These are phyloP conservation scores for Micractinium conductrix DNA, from an alignment of 139 green algal genomes.

Conservation along the genomic window DNA sequence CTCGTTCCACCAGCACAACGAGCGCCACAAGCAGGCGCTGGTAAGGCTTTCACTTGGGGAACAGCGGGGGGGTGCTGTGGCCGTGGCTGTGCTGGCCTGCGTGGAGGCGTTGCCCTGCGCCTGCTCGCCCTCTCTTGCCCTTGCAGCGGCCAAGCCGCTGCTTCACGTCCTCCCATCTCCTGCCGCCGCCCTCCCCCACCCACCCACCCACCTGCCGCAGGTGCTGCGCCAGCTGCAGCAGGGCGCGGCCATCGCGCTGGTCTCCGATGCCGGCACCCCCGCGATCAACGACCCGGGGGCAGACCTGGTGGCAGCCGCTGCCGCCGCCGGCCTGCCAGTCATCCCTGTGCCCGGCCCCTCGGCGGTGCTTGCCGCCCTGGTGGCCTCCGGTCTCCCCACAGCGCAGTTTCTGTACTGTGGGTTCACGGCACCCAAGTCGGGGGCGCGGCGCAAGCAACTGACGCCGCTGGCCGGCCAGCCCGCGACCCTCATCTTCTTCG, in stretches of 20 bases:
- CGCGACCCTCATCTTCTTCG: conserved; percentile 83
- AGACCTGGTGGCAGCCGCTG: conserved; percentile 62
- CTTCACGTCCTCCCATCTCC: neutral
- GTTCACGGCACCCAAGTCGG: conserved; percentile 83
- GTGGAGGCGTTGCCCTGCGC: neutral
- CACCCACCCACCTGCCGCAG: conserved; percentile 4
- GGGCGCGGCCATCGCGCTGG: conserved; percentile 80
- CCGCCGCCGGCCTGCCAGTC: conserved; percentile 47
- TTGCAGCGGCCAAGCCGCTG: neutral
- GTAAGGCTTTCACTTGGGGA: no score
- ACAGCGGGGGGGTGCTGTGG: no score
- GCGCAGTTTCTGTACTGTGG: conserved; percentile 80
- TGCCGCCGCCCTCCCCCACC: neutral
- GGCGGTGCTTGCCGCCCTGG: conserved; percentile 76
- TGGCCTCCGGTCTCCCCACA: conserved; percentile 78
- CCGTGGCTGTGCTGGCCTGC: neutral
- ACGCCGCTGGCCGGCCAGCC: conserved; percentile 19
- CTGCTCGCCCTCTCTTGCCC: no score
- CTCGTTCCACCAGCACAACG: conserved; percentile 90
- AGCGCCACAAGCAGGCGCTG: conserved; percentile 54
- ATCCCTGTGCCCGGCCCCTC: conserved; percentile 86
- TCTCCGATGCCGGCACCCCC: conserved; percentile 91
- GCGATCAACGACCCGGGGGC: conserved; percentile 89
- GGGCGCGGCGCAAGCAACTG: conserved; percentile 52
- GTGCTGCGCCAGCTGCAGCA: conserved; percentile 64